These are phyloP conservation scores for Boletellus emodensis DNA, from an alignment of 768 basidiomycete species.

Conservation along the genomic window DNA sequence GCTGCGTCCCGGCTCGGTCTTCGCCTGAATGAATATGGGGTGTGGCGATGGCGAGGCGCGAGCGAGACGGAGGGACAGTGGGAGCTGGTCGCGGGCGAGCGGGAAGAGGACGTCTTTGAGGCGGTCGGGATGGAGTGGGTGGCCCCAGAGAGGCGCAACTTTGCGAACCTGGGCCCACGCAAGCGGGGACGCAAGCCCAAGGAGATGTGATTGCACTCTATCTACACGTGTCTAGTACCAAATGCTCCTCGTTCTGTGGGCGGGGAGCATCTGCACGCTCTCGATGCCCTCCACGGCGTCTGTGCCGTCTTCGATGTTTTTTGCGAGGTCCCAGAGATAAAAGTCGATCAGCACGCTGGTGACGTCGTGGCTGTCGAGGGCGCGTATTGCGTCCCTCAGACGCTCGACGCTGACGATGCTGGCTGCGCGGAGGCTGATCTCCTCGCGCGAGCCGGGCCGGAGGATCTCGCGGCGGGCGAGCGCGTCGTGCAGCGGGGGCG, in stretches of 20 bases:
- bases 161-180: constrained; percentile 11
- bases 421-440: constrained; percentile 74
- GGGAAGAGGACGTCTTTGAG: constrained; percentile 25
- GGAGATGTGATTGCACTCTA: background rate
- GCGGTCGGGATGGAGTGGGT: constrained; percentile 27
- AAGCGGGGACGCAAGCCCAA: constrained; percentile 1
- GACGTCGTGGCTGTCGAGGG: constrained; percentile 31
- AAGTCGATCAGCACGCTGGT: constrained; percentile 87
- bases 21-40: constrained; percentile 56
- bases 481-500: constrained; percentile 50
- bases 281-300: constrained; percentile 58
- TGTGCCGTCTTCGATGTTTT: constrained; percentile 61
- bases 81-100: constrained; percentile 22
- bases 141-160: constrained; percentile 25
- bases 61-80: constrained; percentile 14
- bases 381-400: constrained; percentile 56
- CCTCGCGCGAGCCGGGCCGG: constrained; percentile 57
- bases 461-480: constrained; percentile 46
- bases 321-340: constrained; percentile 86
- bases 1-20: constrained; percentile 45
- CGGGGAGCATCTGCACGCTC: constrained; percentile 56
- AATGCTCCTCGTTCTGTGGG: constrained; percentile 77
- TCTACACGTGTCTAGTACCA: constrained; percentile 59
- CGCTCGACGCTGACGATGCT: constrained; percentile 79
- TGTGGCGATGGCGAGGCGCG: constrained; percentile 52